Evolutionary conservation across 2,329 filamentous ascomycete species (phyloP).

Genomic region (Scytalidium lignicola): DNA sequence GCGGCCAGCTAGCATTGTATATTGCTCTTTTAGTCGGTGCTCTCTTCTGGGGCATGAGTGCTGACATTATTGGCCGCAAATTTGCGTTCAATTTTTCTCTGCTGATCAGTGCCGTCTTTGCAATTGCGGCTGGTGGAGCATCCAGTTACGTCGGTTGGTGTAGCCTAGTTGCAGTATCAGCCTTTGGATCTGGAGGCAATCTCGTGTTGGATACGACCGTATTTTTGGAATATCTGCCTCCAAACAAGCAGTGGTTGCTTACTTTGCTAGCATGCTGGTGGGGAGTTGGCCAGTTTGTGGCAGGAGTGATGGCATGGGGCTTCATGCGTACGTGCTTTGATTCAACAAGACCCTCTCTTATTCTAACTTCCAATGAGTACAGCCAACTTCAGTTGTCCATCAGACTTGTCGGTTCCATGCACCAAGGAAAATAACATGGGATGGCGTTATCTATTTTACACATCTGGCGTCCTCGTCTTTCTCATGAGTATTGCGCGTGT

Average conservation of each 20-base stretch:
- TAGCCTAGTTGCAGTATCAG: conserved; percentile 43
- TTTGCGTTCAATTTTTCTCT: conserved; percentile 63
- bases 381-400: conserved; percentile 42
- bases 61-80: conserved; percentile 61
- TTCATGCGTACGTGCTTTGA: conserved; percentile 14
- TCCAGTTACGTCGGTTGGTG: conserved; percentile 41
- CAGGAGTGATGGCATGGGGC: conserved; percentile 24
- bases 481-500: conserved; percentile 47
- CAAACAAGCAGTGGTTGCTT: conserved; percentile 57
- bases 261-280: conserved; percentile 53
- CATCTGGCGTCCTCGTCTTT: conserved; percentile 48
- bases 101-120: conserved; percentile 55
- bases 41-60: conserved; percentile 61
- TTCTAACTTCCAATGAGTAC: neutral
- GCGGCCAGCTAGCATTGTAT: neutral
- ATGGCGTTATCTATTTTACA: conserved; percentile 53
- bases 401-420: conserved; percentile 34
- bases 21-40: conserved; percentile 48
- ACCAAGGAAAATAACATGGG: conserved; percentile 47
- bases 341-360: neutral
- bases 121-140: conserved; percentile 58
- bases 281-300: conserved; percentile 30
- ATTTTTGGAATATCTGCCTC: conserved; percentile 50
- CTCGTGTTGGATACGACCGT: conserved; percentile 44
- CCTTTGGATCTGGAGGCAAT: conserved; percentile 59